Base-by-base conservation (phyloP, 495 filamentous ascomycete species). In the Hypoxylon lenormandii region DNA sequence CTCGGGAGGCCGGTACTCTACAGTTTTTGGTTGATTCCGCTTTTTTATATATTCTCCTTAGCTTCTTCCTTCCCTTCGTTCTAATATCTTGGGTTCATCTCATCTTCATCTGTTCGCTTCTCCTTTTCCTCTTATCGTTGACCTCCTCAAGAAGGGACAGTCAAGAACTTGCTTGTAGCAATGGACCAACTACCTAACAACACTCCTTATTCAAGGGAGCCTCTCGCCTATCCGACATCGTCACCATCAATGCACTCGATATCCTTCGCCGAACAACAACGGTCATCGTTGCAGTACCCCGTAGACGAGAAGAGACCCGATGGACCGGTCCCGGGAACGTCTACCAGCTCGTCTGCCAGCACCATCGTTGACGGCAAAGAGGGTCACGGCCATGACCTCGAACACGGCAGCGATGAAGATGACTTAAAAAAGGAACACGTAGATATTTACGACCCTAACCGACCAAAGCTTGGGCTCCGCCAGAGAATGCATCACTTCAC, bases 401-500 rank as follows among this genome's bases (percentile, higher is more conserved):
- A 72, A 21, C 63, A 53, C 22, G 64, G 69, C 47, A n/a, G 1
- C 47, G 12, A 55, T 19, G 57, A 45, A 4, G 57, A 71, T 37
- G 47, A 40, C 12, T 19, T 8, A 21, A 45, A 70, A 15, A 45
- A 70, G 11, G 64, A 57, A 0, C 52, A 60, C 21, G 16, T 60
- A 8, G 69, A 72, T 53, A 51, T 68, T 7, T 46, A 68, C 64
- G 69, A 72, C 13, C 69, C 69, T 10, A 72, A 68, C 18, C 69
- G 69, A 46, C 69, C 69, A 15, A 72, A 69, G 54, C 40, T 64
- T 49, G 69, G 69, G 28, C 10, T 85, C 33, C 72, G 77, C 7
- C 76, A 84, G 45, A 79, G 88, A 3, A 74, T 90, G 6, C 81
- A 84, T 48, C 88, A 90, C 65, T 89, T 90, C 71, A 91, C 88